phyloP scores from a whole-genome alignment of 2,329 filamentous ascomycete species.

The Dryadomyces quercus-mongolicae region DNA sequence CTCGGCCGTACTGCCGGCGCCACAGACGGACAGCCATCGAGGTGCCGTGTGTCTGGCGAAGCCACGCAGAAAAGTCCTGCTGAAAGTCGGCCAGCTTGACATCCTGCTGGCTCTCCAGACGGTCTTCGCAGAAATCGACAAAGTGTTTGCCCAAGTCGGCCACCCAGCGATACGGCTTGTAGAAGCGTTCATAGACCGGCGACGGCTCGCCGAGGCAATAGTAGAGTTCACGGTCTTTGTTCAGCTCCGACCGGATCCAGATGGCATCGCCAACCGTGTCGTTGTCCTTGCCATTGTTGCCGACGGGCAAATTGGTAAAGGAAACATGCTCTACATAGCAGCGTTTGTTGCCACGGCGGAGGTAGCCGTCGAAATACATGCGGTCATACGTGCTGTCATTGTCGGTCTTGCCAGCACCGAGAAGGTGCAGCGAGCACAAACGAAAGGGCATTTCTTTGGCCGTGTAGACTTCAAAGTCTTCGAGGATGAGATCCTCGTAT shows the following conservation, averaged over 20 bases:
- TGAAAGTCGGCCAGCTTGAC: conserved; percentile 46
- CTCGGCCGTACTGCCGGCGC: conserved; percentile 31
- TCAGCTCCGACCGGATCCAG: conserved; percentile 48
- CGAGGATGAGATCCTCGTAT: conserved; percentile 37
- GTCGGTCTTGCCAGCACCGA: conserved; percentile 25
- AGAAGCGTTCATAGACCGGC: conserved; percentile 48
- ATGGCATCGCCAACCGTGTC: conserved; percentile 39
- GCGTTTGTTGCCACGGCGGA: conserved; percentile 28
- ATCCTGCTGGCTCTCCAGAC: conserved; percentile 15
- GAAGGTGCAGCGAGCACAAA: conserved; percentile 41
- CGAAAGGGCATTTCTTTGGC: conserved; percentile 27
- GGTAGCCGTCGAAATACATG: conserved; percentile 48
- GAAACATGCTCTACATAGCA: conserved; percentile 43
- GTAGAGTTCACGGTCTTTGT: conserved; percentile 37
- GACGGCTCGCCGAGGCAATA: conserved; percentile 50
- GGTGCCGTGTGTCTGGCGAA: conserved; percentile 29
- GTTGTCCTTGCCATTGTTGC: conserved; percentile 45
- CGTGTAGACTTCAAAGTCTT: conserved; percentile 47
- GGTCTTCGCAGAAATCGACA: conserved; percentile 47
- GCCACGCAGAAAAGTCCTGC: conserved; percentile 44
- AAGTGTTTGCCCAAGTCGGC: conserved; percentile 60
- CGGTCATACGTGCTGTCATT: conserved; percentile 12
- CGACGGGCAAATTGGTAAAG: conserved; percentile 50
- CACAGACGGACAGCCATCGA: conserved; percentile 38
- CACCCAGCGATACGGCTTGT: conserved; percentile 56